Conservation (phyloP, 805 yeast species). For the Metschnikowia reukaufii region DNA sequence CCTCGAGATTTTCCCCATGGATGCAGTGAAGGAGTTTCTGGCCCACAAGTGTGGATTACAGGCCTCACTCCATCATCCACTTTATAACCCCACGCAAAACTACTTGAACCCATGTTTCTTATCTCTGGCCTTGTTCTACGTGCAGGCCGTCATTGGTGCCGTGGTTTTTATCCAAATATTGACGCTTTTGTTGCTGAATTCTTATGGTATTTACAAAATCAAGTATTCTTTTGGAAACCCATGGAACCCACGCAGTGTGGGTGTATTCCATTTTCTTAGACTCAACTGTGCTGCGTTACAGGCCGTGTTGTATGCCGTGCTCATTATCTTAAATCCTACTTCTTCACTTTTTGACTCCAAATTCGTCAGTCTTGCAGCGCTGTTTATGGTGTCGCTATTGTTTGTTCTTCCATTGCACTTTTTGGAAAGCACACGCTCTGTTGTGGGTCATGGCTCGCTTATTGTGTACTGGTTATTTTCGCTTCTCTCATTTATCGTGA, state of each 20-base stretch:
- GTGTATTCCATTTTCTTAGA: conserved; percentile 17
- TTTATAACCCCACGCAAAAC: conserved; percentile 25
- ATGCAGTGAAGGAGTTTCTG: background rate
- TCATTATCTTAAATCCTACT: conserved; percentile 11
- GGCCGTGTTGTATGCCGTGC: conserved; percentile 14
- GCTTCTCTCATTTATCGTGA: conserved; percentile 11
- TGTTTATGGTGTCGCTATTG: conserved; percentile 12
- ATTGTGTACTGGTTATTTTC: conserved; percentile 26
- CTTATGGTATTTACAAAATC: conserved; percentile 23
- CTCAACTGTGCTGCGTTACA: conserved; percentile 19
- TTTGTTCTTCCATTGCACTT: conserved; percentile 26
- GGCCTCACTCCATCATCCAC: conserved; percentile 21
- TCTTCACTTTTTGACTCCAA: conserved; percentile 1
- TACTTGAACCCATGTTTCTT: conserved; percentile 33
- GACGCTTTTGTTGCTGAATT: conserved; percentile 19
- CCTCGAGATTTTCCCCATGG: conserved; percentile 2
- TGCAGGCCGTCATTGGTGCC: conserved; percentile 17
- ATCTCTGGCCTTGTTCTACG: conserved; percentile 12
- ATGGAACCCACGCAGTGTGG: conserved; percentile 17
- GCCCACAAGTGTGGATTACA: conserved; percentile 9
- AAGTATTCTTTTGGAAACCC: conserved; percentile 27
- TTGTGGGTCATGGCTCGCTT: conserved; percentile 24
- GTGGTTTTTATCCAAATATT: conserved; percentile 19
- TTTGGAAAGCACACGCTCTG: conserved; percentile 24
- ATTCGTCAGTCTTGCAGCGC: conserved; percentile 9